These are phyloP conservation scores for Leptographium procerum DNA, from an alignment of 2,329 filamentous ascomycete species.

Conservation along the genomic window DNA sequence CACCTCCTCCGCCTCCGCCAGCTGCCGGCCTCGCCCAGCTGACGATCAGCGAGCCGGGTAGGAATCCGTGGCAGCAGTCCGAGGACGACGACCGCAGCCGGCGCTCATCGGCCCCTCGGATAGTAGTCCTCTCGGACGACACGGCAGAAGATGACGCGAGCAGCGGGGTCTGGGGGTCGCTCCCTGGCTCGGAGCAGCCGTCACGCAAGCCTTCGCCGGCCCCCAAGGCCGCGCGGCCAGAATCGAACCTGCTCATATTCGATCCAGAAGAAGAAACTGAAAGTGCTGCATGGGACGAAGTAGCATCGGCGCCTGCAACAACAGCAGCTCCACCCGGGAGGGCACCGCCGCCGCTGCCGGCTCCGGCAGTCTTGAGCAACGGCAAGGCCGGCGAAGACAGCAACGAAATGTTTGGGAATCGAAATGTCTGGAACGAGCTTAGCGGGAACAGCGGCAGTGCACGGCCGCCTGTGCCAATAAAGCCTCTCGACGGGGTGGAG, in stretches of 20 bases:
- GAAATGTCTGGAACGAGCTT: slow-evolving; percentile 40
- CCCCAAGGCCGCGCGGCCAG: slow-evolving; percentile 11
- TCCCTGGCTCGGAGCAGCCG: slow-evolving; percentile 11
- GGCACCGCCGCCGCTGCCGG: slow-evolving; percentile 13
- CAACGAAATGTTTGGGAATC: slow-evolving; percentile 27
- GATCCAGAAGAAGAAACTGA: slow-evolving; percentile 25
- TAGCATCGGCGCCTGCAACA: slow-evolving; percentile 17
- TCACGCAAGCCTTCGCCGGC: slow-evolving; percentile 23
- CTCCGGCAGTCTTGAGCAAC: slow-evolving; percentile 8
- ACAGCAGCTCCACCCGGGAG: slow-evolving; percentile 14
- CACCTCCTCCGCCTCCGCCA: slow-evolving; percentile 9
- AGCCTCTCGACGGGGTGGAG: slow-evolving; percentile 20
- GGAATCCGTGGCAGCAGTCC: slow-evolving; percentile 35
- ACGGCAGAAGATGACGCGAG: slow-evolving; percentile 20
- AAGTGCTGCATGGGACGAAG: slow-evolving; percentile 30
- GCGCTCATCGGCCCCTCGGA: slow-evolving; percentile 14
- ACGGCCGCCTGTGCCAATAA: too few relatives aligned
- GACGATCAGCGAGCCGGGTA: slow-evolving; percentile 28
- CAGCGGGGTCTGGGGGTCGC: slow-evolving; percentile 25
- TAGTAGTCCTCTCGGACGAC: slow-evolving; percentile 12
- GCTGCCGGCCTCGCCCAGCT: slow-evolving; percentile 28
- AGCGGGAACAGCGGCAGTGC: slow-evolving; percentile 12
- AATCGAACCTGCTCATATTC: slow-evolving; percentile 14
- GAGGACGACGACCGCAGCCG: slow-evolving; percentile 18
- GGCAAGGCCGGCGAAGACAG: neutral